Percentiles rank a stretch among this genome's conserved stretches.
Evolutionary conservation across 495 filamentous ascomycete species (phyloP).

Genomic region (Xylaria sp.): DNA sequence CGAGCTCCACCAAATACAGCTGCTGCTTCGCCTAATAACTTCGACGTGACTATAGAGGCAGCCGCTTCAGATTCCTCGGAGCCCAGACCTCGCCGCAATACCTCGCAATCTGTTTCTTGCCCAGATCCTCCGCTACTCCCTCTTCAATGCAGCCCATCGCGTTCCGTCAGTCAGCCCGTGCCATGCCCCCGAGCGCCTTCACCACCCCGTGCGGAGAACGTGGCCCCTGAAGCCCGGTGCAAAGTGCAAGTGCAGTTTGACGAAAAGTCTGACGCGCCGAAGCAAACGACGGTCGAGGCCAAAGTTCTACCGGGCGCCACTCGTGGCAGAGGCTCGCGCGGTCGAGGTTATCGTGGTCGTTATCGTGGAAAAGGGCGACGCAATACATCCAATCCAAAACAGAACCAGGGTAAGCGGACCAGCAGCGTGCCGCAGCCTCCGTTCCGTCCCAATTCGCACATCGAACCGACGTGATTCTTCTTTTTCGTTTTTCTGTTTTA

Average conservation of each 20-base stretch:
- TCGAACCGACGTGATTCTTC: background rate
- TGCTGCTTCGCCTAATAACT: conserved; percentile 29
- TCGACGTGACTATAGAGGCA: conserved; percentile 23
- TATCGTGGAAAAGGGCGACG: conserved; percentile 37
- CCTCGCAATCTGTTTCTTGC: conserved; percentile 41
- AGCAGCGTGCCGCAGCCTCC: background rate
- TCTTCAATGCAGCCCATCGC: conserved; percentile 35
- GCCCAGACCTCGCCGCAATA: conserved; percentile 40
- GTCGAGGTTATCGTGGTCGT: conserved; percentile 37
- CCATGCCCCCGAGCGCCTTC: conserved; percentile 30
- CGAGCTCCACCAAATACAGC: conserved; percentile 24
- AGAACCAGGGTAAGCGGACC: conserved; percentile 20
- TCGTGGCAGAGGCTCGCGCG: conserved; percentile 36
- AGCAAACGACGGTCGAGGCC: conserved; percentile 9
- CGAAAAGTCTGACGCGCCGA: conserved; percentile 9
- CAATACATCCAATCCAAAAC: conserved; percentile 30
- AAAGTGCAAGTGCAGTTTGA: conserved; percentile 2
- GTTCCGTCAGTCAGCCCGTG: conserved; percentile 39
- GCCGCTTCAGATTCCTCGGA: conserved; percentile 27
- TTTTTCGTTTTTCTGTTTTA: background rate
- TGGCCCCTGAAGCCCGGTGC: background rate
- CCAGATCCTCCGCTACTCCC: conserved; percentile 33
- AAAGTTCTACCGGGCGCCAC: conserved; percentile 25
- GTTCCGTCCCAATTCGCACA: background rate
- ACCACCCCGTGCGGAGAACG: background rate